Evolutionary conservation across 192 early-diverging fungal species (phyloP).

Genomic region (Entomortierella parvispora): DNA sequence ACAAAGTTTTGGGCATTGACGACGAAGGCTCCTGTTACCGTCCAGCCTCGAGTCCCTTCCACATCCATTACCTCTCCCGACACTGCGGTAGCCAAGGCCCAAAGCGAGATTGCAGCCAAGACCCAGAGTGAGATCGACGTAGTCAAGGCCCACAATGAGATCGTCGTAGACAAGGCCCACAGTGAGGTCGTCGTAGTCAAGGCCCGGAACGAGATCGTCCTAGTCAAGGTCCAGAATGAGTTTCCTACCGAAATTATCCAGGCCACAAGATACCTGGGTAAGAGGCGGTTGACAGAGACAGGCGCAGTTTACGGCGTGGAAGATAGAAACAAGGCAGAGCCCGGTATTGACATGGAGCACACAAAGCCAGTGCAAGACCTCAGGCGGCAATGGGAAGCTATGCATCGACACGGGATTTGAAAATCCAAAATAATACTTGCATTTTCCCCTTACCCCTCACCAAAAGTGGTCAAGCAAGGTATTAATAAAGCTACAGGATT

Average conservation of each 20-base stretch:
- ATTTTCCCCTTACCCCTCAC: no score
- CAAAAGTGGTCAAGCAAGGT: no score
- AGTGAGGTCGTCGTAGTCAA: neutral
- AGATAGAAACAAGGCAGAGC: no score
- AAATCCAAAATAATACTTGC: no score
- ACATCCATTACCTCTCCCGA: neutral
- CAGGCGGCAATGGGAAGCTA: constrained; percentile 44
- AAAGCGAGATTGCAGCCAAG: neutral
- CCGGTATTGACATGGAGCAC: constrained; percentile 25
- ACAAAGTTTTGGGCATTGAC: constrained; percentile 37
- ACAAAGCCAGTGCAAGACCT: constrained; percentile 37
- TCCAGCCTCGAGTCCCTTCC: neutral
- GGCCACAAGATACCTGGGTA: constrained; percentile 20
- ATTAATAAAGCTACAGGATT: no score
- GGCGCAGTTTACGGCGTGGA: constrained; percentile 2
- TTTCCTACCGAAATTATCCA: neutral
- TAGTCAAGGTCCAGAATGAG: neutral
- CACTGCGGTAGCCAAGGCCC: neutral
- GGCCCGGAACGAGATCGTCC: neutral
- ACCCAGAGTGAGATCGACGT: neutral
- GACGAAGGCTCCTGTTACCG: constrained; percentile 1
- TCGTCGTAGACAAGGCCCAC: neutral
- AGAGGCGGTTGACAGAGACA: neutral
- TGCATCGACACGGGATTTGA: constrained; percentile 28
- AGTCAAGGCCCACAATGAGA: neutral